These are phyloP conservation scores for Neolentinus lepideus DNA, from an alignment of 1,284 basidiomycete genomes.

Conservation along the genomic window DNA sequence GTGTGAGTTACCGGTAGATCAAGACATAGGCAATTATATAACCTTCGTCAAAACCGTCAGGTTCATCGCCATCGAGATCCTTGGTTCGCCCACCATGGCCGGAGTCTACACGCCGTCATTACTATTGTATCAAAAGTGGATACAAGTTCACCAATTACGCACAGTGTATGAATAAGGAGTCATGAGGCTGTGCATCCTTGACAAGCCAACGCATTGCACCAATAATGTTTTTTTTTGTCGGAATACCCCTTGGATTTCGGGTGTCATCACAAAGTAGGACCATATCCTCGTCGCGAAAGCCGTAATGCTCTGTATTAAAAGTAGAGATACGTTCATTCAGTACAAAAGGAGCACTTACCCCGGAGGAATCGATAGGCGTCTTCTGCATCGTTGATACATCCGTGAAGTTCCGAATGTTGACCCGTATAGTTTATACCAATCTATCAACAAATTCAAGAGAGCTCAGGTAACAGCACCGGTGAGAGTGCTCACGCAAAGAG, in stretches of 20 bases:
- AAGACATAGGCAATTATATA: slow-evolving; percentile 13
- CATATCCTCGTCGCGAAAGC: slow-evolving; percentile 76
- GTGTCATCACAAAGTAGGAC: slow-evolving; percentile 83
- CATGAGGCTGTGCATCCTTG: slow-evolving; percentile 68
- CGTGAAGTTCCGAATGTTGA: slow-evolving; percentile 53
- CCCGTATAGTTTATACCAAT: slow-evolving; percentile 83
- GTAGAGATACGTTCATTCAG: neutral
- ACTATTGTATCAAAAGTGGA: neutral
- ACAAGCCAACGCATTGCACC: slow-evolving; percentile 91
- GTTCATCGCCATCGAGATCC: slow-evolving; percentile 67
- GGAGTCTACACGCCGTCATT: slow-evolving; percentile 36
- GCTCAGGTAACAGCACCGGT: no score
- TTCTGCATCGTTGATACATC: slow-evolving; percentile 85
- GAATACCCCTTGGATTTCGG: slow-evolving; percentile 51
- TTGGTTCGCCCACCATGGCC: slow-evolving; percentile 82
- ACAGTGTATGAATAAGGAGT: slow-evolving; percentile 93
- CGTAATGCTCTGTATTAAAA: slow-evolving; percentile 41
- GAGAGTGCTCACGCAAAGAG: slow-evolving; percentile 71
- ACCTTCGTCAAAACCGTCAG: slow-evolving; percentile 63
- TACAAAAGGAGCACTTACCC: slow-evolving; percentile 32
- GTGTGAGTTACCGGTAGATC: neutral
- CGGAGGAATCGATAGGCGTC: slow-evolving; percentile 73
- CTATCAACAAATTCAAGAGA: no score
- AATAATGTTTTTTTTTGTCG: slow-evolving; percentile 82
- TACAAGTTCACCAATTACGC: slow-evolving; percentile 18